Percentiles rank a stretch among this genome's conserved stretches.
Conservation (phyloP, 108 stramenopile species). For the Schizochytrium sp. region DNA sequence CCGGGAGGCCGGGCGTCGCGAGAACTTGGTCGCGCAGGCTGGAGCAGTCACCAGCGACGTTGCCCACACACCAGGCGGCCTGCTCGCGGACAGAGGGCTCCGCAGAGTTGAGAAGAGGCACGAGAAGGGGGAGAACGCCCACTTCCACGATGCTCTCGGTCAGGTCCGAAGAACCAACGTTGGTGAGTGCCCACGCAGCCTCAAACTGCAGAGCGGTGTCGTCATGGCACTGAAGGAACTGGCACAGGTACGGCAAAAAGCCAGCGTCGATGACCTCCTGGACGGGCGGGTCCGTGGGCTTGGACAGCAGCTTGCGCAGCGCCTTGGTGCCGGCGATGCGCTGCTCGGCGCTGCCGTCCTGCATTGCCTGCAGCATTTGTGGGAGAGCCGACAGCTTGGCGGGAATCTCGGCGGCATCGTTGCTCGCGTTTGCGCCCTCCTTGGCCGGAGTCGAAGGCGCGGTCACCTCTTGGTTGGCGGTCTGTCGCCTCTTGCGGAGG, state of each 20-base stretch:
- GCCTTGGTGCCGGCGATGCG: slow-evolving; percentile 49
- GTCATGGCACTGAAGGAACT: slow-evolving; percentile 42
- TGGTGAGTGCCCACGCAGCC: slow-evolving; percentile 87
- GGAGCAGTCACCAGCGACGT: slow-evolving; percentile 80
- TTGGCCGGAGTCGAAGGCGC: background rate
- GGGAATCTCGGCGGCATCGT: slow-evolving; percentile 18
- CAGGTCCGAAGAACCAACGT: slow-evolving; percentile 72
- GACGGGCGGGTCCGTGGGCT: slow-evolving; percentile 72
- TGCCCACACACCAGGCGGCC: slow-evolving; percentile 82
- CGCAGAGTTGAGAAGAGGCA: slow-evolving; percentile 51
- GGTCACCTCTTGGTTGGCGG: background rate
- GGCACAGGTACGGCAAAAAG: slow-evolving; percentile 59
- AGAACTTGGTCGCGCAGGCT: slow-evolving; percentile 63
- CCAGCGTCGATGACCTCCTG: slow-evolving; percentile 61
- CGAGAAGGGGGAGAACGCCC: slow-evolving; percentile 60
- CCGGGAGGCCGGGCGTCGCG: slow-evolving; percentile 42
- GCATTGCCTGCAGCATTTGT: slow-evolving; percentile 26
- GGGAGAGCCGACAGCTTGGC: slow-evolving; percentile 50
- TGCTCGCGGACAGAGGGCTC: slow-evolving; percentile 80
- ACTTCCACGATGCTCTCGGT: slow-evolving; percentile 55
- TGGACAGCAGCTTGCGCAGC: slow-evolving; percentile 70
- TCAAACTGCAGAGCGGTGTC: slow-evolving; percentile 70
- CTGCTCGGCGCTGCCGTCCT: slow-evolving; percentile 28
- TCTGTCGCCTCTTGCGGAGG: slow-evolving; percentile 52
- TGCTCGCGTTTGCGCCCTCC: background rate